Percentiles rank a stretch among this genome's conserved stretches.
Evolutionary conservation across 2,329 filamentous ascomycete genomes (phyloP).

Genomic region (Lasiodiplodia citricola): DNA sequence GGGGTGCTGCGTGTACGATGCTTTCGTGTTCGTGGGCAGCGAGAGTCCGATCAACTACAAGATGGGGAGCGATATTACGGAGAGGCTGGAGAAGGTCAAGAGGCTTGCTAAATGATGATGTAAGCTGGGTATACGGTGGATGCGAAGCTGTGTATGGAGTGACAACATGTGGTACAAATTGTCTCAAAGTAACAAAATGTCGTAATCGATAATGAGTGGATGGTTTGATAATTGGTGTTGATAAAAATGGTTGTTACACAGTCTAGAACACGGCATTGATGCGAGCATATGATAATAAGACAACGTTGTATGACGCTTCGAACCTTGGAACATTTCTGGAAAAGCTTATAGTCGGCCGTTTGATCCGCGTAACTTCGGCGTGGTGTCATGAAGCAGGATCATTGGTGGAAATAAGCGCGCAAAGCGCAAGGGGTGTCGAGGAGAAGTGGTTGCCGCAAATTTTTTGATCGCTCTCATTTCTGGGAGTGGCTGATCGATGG

Average conservation of each 20-base stretch:
- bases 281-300: not conserved
- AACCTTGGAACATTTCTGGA: not conserved
- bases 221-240: too few species aligned
- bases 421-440: not conserved
- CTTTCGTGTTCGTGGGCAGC: constrained; percentile 46
- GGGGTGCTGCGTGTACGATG: constrained; percentile 43
- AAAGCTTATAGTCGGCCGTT: not conserved
- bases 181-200: too few species aligned
- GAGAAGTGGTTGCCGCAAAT: not conserved
- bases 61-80: constrained; percentile 38
- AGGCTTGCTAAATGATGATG: not conserved
- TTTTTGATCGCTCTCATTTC: not conserved
- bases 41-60: constrained; percentile 50
- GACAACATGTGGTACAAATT: not conserved
- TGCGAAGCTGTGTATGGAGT: not conserved
- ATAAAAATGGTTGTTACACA: not conserved
- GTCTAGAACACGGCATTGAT: not conserved
- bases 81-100: constrained; percentile 7
- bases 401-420: not conserved
- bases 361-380: not conserved
- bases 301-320: not conserved
- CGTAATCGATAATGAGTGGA: too few species aligned
- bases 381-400: not conserved
- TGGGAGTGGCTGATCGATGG: not conserved
- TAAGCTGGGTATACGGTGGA: too few species aligned